Evolutionary conservation across 1,284 basidiomycete genomes (phyloP).

Genomic region (Leucoagaricus sp.): DNA sequence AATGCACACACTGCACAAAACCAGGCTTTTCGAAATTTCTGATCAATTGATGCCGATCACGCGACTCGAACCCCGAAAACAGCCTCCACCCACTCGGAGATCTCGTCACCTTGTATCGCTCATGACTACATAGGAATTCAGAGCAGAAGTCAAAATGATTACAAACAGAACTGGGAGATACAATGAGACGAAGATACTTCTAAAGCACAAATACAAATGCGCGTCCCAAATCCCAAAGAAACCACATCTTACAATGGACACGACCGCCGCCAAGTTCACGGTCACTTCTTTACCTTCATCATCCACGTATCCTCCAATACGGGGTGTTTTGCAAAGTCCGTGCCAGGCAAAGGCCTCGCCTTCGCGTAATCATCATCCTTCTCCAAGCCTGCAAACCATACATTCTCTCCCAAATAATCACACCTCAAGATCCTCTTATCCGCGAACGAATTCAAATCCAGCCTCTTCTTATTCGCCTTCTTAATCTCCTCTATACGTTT

Average conservation of each 20-base stretch:
- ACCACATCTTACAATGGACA: too few species aligned
- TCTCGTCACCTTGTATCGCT: neutral
- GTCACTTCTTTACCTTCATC: slow-evolving; percentile 13
- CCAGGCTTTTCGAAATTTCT: neutral
- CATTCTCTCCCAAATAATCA: slow-evolving; percentile 56
- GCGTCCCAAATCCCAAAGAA: neutral
- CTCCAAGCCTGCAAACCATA: slow-evolving; percentile 58
- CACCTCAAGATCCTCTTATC: slow-evolving; percentile 39
- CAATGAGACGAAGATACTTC: neutral
- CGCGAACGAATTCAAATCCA: slow-evolving; percentile 19
- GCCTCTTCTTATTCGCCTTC: slow-evolving; percentile 39
- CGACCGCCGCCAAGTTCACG: too few species aligned
- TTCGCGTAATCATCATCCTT: slow-evolving; percentile 55
- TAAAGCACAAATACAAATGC: neutral
- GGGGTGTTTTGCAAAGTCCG: slow-evolving; percentile 24
- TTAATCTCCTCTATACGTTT: slow-evolving; percentile 34
- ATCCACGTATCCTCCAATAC: slow-evolving; percentile 41
- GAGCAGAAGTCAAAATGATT: neutral
- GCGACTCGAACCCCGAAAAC: neutral
- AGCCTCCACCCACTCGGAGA: neutral
- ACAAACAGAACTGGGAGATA: neutral
- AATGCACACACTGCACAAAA: neutral
- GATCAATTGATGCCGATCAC: neutral
- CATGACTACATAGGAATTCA: neutral
- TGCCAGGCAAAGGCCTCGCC: slow-evolving; percentile 43